A percentile compares a stretch with the other conserved stretches of the same genome.
These are phyloP conservation scores for Rosa persica DNA, from an alignment of 306 rosid genomes.

Conservation along the genomic window DNA sequence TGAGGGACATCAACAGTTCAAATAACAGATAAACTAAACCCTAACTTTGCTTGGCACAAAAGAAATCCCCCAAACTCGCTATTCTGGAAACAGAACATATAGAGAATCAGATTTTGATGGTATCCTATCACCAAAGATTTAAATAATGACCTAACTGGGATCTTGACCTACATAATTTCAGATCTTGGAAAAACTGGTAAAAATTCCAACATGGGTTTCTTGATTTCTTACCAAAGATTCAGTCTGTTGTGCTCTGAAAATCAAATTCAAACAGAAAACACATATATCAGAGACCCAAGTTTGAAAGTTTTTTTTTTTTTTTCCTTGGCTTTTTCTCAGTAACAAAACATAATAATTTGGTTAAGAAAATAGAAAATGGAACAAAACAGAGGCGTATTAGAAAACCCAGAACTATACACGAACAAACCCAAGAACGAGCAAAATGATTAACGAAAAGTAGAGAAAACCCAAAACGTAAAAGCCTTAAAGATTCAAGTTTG, in stretches of 20 bases:
- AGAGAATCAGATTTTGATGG: background rate
- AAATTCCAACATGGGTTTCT: background rate
- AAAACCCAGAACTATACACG: background rate
- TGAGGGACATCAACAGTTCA: background rate
- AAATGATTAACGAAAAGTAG: background rate
- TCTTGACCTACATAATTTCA: background rate
- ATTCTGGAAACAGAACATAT: background rate
- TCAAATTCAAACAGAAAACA: background rate
- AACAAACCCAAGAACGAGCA: background rate
- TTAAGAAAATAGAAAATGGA: background rate
- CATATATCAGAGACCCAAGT: background rate
- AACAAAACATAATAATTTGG: background rate
- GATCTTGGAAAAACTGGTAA: background rate
- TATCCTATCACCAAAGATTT: background rate
- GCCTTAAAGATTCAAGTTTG: background rate
- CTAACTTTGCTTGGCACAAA: background rate
- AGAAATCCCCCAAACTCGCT: background rate
- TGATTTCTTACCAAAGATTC: background rate
- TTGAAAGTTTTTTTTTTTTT: too few species aligned
- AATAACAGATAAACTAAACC: background rate
- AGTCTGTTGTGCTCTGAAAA: background rate
- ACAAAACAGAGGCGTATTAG: conserved; percentile 2
- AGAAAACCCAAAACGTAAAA: background rate
- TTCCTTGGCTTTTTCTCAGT: background rate
- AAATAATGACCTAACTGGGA: background rate